These are phyloP conservation scores for Epichloe coenophiala DNA, from an alignment of 2,329 filamentous ascomycete genomes.

Conservation along the genomic window DNA sequence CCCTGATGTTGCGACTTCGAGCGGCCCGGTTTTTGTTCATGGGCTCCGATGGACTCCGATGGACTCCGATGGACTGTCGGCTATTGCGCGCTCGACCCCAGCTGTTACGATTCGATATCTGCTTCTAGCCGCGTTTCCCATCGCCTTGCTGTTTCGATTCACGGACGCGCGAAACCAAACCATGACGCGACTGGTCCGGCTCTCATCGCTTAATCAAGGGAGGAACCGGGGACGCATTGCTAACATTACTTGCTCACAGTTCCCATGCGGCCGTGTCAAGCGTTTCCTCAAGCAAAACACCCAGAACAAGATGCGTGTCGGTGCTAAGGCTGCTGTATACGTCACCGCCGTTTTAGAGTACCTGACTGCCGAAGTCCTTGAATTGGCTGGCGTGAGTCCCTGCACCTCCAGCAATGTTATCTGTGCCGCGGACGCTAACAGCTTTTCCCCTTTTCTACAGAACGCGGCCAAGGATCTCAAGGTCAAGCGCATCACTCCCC, in stretches of 20 bases:
- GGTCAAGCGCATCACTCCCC: slow-evolving; percentile 98
- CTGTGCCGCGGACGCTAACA: background rate
- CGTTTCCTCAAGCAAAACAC: slow-evolving; percentile 99
- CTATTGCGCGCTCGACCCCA: slow-evolving; percentile 5
- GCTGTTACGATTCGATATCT: slow-evolving; percentile 9
- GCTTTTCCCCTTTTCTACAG: slow-evolving; percentile 20
- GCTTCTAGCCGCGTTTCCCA: background rate
- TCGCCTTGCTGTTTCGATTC: background rate
- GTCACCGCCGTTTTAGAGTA: slow-evolving; percentile 97
- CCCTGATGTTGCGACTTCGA: slow-evolving; percentile 1
- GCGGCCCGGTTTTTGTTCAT: background rate
- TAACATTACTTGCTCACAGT: slow-evolving; percentile 38
- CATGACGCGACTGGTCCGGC: background rate
- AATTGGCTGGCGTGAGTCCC: slow-evolving; percentile 68
- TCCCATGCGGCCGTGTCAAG: slow-evolving; percentile 99
- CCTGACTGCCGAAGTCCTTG: slow-evolving; percentile 92
- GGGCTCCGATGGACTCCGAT: background rate
- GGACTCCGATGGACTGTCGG: background rate
- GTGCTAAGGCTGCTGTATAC: slow-evolving; percentile 96
- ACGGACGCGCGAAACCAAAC: background rate
- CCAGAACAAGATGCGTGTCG: slow-evolving; percentile 99
- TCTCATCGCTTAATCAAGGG: background rate
- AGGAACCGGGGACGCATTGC: background rate
- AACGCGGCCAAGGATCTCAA: slow-evolving; percentile 99
- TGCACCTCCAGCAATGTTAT: background rate